Evolutionary conservation across 2,329 filamentous ascomycete species (phyloP).

Genomic region (Sporothrix luriei): DNA sequence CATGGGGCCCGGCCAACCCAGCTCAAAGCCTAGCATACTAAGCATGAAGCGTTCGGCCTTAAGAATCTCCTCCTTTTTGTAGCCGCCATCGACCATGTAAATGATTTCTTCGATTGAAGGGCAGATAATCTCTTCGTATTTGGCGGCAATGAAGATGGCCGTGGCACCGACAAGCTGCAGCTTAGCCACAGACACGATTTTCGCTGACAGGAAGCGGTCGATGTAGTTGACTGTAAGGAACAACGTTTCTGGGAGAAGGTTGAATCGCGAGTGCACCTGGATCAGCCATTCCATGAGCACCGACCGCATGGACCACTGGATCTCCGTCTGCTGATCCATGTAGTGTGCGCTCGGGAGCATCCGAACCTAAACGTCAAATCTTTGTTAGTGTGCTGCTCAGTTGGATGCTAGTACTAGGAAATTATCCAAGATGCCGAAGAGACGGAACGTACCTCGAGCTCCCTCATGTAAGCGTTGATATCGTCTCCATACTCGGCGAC

Average conservation of each 20-base stretch:
- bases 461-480: constrained; percentile 89
- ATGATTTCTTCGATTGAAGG: constrained; percentile 93
- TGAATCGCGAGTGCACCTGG: constrained; percentile 91
- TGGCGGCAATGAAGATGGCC: constrained; percentile 91
- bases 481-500: constrained; percentile 95
- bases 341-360: constrained; percentile 83
- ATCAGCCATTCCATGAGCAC: constrained; percentile 98
- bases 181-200: constrained; percentile 92
- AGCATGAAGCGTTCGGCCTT: constrained; percentile 99
- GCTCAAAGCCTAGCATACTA: constrained; percentile 90
- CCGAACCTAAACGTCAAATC: constrained; percentile 31
- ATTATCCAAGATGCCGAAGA: not conserved
- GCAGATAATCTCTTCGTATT: constrained; percentile 99
- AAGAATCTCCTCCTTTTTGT: constrained; percentile 85
- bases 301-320: constrained; percentile 98
- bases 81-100: constrained; percentile 96
- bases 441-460: constrained; percentile 70
- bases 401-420: not conserved
- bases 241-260: constrained; percentile 87
- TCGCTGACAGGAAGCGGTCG: constrained; percentile 91
- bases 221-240: constrained; percentile 97
- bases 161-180: constrained; percentile 95
- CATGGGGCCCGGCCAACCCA: constrained; percentile 99
- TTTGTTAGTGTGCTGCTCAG: constrained; percentile 32
- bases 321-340: constrained; percentile 96